Evolutionary conservation across 345 rosid species (phyloP).

Genomic region (Melaleuca quinquenervia): DNA sequence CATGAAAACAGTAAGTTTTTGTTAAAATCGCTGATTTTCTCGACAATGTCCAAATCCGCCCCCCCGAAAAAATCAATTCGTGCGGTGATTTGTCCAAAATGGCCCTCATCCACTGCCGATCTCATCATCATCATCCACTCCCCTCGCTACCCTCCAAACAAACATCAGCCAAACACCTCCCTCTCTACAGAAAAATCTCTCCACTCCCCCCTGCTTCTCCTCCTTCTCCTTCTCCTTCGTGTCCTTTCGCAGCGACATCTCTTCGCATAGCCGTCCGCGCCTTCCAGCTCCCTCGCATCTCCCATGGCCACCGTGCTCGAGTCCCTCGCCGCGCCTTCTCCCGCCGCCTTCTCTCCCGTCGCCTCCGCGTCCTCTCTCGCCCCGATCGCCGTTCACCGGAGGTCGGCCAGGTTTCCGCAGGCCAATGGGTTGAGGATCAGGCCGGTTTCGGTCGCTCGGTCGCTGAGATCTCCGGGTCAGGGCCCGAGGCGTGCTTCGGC

Average conservation of each 20-base stretch:
- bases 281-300: background rate
- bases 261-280: background rate
- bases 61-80: background rate
- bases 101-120: background rate
- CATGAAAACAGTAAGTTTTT: too few species aligned
- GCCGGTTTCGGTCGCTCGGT: background rate
- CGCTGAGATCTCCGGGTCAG: background rate
- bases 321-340: conserved; percentile 1
- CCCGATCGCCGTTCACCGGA: background rate
- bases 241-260: background rate
- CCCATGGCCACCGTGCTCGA: conserved; percentile 29
- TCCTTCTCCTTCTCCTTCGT: background rate
- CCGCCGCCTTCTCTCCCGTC: conserved; percentile 6
- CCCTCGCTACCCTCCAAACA: background rate
- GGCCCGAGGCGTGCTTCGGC: conserved; percentile 1
- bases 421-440: conserved; percentile 19
- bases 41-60: too few species aligned
- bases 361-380: background rate
- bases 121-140: background rate
- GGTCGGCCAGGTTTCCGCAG: conserved; percentile 11
- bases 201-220: background rate
- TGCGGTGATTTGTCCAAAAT: background rate
- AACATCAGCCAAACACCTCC: background rate
- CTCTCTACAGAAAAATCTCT: background rate
- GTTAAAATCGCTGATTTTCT: too few species aligned